phyloP scores from a whole-genome alignment of 805 yeast genomes.

The Maudiozyma barnettii region DNA sequence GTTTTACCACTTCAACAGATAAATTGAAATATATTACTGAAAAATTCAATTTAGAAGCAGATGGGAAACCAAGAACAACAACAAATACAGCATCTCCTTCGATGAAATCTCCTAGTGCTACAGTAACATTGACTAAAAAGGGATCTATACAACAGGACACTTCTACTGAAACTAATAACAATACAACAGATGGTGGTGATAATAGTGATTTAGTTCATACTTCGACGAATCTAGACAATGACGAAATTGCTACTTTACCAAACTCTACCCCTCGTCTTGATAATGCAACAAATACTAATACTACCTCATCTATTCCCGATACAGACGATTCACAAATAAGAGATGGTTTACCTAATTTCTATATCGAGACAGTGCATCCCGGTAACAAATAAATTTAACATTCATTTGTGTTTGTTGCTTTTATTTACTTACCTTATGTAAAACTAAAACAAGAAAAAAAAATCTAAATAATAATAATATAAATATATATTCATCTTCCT shows the following conservation, averaged over 20 bases:
- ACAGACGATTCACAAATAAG: conserved; percentile 15
- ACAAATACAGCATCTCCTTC: neutral
- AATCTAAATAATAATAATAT: no score
- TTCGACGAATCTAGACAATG: neutral
- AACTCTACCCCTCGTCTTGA: conserved; percentile 9
- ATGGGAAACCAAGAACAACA: conserved; percentile 4
- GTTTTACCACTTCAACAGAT: conserved; percentile 49
- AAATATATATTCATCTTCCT: no score
- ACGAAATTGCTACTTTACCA: conserved; percentile 1
- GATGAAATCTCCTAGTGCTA: neutral
- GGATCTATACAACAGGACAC: neutral
- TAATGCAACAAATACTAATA: conserved; percentile 10
- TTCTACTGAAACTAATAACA: neutral
- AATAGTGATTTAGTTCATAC: neutral
- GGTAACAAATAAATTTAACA: neutral
- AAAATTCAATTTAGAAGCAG: conserved; percentile 4
- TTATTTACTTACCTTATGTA: neutral
- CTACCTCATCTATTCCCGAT: conserved; percentile 21
- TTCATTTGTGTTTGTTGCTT: neutral
- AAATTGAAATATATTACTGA: conserved; percentile 39
- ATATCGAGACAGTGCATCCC: conserved; percentile 2
- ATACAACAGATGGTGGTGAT: neutral
- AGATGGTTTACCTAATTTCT: conserved; percentile 8
- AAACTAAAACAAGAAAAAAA: no score
- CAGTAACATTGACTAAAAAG: neutral